These are phyloP conservation scores for Chytridium lagenaria DNA, from an alignment of 371 early-diverging fungal genomes.

Conservation along the genomic window DNA sequence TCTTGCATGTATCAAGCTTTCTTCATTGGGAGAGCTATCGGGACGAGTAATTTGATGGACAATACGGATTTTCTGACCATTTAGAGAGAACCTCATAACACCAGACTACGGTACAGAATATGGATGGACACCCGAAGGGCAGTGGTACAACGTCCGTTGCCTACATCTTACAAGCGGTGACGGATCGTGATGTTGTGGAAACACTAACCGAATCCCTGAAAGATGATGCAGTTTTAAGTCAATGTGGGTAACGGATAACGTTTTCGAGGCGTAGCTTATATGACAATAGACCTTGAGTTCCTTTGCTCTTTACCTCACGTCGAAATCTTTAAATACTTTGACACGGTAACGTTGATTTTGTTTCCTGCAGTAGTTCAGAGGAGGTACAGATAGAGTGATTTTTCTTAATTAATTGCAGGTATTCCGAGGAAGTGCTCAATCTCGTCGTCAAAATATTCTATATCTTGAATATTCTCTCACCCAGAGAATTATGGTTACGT, in stretches of 20 bases:
- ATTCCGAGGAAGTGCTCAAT: conserved; percentile 10
- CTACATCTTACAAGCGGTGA: too few species aligned
- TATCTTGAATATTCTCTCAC: conserved; percentile 46
- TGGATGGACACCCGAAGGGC: too few species aligned
- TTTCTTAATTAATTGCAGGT: neutral
- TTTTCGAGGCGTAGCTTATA: neutral
- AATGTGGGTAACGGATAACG: neutral
- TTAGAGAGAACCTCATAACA: too few species aligned
- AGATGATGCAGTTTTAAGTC: neutral
- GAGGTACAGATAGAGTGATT: neutral
- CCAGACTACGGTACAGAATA: too few species aligned
- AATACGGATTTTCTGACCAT: too few species aligned
- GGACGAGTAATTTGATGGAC: conserved; percentile 30
- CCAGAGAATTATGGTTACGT: conserved; percentile 50
- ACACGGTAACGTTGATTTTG: conserved; percentile 9
- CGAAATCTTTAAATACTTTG: conserved; percentile 26
- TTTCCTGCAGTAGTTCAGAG: conserved; percentile 9
- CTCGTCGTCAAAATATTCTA: conserved; percentile 49
- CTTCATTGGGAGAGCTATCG: conserved; percentile 34
- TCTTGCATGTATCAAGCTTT: conserved; percentile 46
- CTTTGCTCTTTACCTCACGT: conserved; percentile 22
- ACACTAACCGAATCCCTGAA: too few species aligned
- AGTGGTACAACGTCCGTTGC: too few species aligned
- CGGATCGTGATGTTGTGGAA: too few species aligned
- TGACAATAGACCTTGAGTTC: conserved; percentile 25